Evolutionary conservation across 2,329 filamentous ascomycete genomes (phyloP).

Genomic region (Alternaria incomplexa): DNA sequence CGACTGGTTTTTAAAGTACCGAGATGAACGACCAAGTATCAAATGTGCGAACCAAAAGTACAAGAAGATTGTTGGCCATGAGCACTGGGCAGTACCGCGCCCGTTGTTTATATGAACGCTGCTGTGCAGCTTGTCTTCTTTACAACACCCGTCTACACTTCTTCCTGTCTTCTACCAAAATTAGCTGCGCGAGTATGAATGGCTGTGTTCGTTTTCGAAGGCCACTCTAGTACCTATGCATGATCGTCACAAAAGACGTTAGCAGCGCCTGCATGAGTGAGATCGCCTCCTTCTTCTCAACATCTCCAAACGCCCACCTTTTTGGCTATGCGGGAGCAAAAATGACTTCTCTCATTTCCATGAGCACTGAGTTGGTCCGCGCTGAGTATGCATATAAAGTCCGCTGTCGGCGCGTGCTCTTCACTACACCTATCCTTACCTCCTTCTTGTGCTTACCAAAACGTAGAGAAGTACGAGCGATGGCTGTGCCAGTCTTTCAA

Average conservation of each 20-base stretch:
- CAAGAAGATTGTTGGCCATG: fast-evolving
- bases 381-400: background rate
- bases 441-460: background rate
- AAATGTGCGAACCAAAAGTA: background rate
- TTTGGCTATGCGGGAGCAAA: no score
- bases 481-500: background rate
- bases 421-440: background rate
- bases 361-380: background rate
- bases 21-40: fast-evolving
- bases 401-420: background rate
- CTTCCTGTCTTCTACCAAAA: no score
- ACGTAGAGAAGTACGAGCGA: background rate
- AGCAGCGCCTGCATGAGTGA: no score
- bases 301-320: background rate
- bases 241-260: no score
- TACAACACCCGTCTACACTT: no score
- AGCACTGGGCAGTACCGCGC: background rate
- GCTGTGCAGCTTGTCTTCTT: no score
- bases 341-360: no score
- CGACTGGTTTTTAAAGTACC: background rate
- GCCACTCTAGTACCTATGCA: no score
- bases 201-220: no score
- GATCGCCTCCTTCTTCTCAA: background rate
- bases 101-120: background rate
- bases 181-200: no score